phyloP scores from a whole-genome alignment of 768 basidiomycete species.

The Tulasnella sp. region DNA sequence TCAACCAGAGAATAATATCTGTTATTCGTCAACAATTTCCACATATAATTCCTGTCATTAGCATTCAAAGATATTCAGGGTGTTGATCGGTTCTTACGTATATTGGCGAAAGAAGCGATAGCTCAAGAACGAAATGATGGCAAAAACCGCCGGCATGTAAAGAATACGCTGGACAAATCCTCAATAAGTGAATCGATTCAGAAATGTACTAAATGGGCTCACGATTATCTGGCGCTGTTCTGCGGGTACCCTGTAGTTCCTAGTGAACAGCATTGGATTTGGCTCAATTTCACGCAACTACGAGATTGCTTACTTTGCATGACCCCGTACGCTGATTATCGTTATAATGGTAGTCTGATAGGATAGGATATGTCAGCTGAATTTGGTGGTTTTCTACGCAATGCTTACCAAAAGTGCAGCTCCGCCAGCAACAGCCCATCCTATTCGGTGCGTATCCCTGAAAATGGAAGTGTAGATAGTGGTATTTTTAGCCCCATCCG shows the following conservation, averaged over 20 bases:
- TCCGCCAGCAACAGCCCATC: slow-evolving; percentile 58
- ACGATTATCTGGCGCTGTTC: slow-evolving; percentile 61
- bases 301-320: slow-evolving; percentile 14
- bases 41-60: too few species aligned
- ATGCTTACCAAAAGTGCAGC: slow-evolving; percentile 42
- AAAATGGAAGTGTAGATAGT: slow-evolving; percentile 3
- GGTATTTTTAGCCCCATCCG: neutral
- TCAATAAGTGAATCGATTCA: neutral
- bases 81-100: too few species aligned
- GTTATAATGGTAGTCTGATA: slow-evolving; percentile 26
- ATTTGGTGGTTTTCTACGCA: neutral
- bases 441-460: slow-evolving; percentile 39
- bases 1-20: slow-evolving; percentile 41
- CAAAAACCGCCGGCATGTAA: slow-evolving; percentile 68
- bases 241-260: slow-evolving; percentile 53
- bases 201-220: slow-evolving; percentile 28
- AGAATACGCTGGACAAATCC: slow-evolving; percentile 38
- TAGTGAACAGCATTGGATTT: neutral
- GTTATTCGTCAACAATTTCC: neutral
- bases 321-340: slow-evolving; percentile 16
- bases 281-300: neutral
- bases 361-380: neutral
- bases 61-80: too few species aligned
- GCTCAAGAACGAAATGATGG: slow-evolving; percentile 71
- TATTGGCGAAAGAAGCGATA: slow-evolving; percentile 74